Evolutionary conservation across 495 filamentous ascomycete genomes (phyloP).

Genomic region (Penicillium cosmopolitanum): DNA sequence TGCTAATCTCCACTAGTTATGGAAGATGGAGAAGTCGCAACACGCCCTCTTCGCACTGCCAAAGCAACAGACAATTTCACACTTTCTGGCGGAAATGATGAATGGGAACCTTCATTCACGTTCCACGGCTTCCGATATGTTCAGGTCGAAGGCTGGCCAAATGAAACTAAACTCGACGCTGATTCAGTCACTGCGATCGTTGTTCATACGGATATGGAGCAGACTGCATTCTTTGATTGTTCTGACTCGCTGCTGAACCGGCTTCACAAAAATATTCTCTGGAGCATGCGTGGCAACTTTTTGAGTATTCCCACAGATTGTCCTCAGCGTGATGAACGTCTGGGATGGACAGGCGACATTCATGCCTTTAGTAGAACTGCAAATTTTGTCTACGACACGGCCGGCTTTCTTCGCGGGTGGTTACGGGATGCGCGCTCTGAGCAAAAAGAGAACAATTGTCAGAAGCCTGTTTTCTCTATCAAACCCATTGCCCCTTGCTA

Average conservation of each 20-base stretch:
- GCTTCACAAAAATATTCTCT: conserved; percentile 4
- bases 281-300: conserved; percentile 6
- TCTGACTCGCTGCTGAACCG: background rate
- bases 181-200: conserved; percentile 5
- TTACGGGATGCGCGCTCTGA: conserved; percentile 1
- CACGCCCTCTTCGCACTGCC: background rate
- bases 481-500: background rate
- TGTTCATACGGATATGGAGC: conserved; percentile 5
- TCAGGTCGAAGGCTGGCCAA: conserved; percentile 1
- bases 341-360: conserved; percentile 2
- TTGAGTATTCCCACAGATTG: conserved; percentile 1
- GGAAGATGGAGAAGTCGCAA: conserved; percentile 5
- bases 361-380: conserved; percentile 1
- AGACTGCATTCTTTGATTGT: conserved; percentile 5
- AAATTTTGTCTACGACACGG: background rate
- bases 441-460: conserved; percentile 2
- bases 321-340: conserved; percentile 3
- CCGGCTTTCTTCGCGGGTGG: conserved; percentile 1
- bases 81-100: background rate
- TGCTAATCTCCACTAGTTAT: background rate
- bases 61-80: conserved; percentile 1
- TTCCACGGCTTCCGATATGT: conserved; percentile 6
- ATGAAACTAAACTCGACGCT: background rate
- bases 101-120: background rate
- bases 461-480: background rate